Evolutionary conservation across 805 yeast genomes (phyloP), one percentile per base, ranked within the genome.

Genomic region (Yarrowia bubula): DNA sequence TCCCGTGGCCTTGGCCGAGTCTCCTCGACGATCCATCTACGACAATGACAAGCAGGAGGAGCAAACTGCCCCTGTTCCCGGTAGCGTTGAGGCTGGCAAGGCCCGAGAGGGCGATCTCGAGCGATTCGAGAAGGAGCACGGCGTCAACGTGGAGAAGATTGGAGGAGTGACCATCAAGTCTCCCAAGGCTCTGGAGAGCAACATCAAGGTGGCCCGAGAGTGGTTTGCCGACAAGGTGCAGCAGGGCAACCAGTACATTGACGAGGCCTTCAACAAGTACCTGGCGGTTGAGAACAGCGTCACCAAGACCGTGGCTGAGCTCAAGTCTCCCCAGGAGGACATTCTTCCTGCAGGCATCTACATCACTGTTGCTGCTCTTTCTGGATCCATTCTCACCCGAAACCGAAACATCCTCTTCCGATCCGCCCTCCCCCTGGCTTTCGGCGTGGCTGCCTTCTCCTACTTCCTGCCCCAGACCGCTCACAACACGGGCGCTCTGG

Each of bases 321-420:
- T 91, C 69, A 91, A 87, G 73, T 80, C 83, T 67, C 83, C 78
- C 69, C 75, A 80, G 46, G 96, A 91, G 76, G 89, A 85, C 57
- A 75, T 90, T 60, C 79, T 88, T 58, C 95, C 96, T 13, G 88
- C 87, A 68, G 76, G 86, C 3, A 75, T 89, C 35, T 91, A 89
- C 73, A 80, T 91, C 43, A 72, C 85, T 9, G 83, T 90, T 33
- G 92, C 90, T 13, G 81, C 85, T 1, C 79, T 91, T 64, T 77
- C 90, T 8, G 96, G 96, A 42, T 82, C 88, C 51, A 86, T 90
- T 62, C 70, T 86, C 58, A 84, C 95, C 1, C 88, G 96, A 71
- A 84, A 86, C 70, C 80, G 88, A 66, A 84, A 84, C 65, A 69
- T 86, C 22, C 62, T 86, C 1, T 71, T 88, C 11, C 84, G 86